Evolutionary conservation across 1,284 basidiomycete genomes (phyloP).

Genomic region (Veloporphyrellus conicus): DNA sequence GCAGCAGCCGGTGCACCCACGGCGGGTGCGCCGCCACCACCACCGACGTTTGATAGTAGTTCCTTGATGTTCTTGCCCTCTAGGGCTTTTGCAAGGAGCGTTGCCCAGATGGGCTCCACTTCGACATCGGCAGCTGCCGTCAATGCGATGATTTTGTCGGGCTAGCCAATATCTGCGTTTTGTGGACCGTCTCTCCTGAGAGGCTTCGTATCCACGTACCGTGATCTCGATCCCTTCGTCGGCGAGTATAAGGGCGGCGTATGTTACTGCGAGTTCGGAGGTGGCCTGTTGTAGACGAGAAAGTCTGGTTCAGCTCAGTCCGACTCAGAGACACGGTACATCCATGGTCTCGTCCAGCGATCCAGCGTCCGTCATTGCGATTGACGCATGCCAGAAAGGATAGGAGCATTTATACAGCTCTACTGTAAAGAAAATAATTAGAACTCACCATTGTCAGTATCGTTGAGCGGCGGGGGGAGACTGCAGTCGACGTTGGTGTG

Average conservation of each 20-base stretch:
- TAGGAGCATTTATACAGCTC: too few relatives aligned
- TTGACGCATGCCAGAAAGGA: too few relatives aligned
- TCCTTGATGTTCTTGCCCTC: slow-evolving; percentile 98
- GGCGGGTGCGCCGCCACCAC: slow-evolving; percentile 74
- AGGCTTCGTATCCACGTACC: slow-evolving; percentile 64
- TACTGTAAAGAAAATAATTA: too few relatives aligned
- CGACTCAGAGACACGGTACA: too few relatives aligned
- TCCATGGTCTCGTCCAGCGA: too few relatives aligned
- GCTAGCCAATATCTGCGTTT: slow-evolving; percentile 41
- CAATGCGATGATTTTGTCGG: slow-evolving; percentile 87
- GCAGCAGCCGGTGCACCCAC: slow-evolving; percentile 54
- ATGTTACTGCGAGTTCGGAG: slow-evolving; percentile 80
- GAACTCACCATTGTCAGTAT: too few relatives aligned
- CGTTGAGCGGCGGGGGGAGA: too few relatives aligned
- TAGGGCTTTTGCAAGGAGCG: slow-evolving; percentile 93
- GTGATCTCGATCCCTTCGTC: slow-evolving; percentile 97
- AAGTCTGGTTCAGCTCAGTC: too few relatives aligned
- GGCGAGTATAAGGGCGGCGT: slow-evolving; percentile 93
- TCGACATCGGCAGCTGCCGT: slow-evolving; percentile 82
- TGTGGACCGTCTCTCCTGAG: too few relatives aligned
- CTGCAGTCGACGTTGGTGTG: too few relatives aligned
- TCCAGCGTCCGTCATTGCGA: too few relatives aligned
- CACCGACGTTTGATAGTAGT: slow-evolving; percentile 85
- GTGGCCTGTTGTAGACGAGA: slow-evolving; percentile 55
- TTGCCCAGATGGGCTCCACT: slow-evolving; percentile 96